Evolutionary conservation across 2,329 filamentous ascomycete genomes (phyloP).

Genomic region (Botryotinia convoluta): DNA sequence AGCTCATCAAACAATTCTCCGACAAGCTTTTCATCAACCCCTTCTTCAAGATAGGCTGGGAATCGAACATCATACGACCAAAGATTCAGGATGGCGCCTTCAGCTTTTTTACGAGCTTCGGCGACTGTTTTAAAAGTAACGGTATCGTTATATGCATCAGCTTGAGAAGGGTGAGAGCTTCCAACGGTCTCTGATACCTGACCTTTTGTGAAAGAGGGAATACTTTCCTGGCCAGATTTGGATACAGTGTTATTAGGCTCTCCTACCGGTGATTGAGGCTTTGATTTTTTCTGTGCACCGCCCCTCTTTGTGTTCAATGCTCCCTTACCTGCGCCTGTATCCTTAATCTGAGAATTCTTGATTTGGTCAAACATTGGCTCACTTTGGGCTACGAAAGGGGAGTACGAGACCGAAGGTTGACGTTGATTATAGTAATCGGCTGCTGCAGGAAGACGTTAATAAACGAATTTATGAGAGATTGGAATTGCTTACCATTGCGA

Average conservation of each 20-base stretch:
- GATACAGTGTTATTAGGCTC: not conserved
- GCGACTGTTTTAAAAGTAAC: constrained; percentile 23
- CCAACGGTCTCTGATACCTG: not conserved
- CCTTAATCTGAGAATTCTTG: constrained; percentile 17
- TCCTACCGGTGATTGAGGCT: not conserved
- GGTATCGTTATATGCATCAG: not conserved
- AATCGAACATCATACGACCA: constrained; percentile 68
- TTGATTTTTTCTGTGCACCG: not conserved
- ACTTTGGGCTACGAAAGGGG: constrained; percentile 30
- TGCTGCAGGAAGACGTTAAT: constrained; percentile 2
- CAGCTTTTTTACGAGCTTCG: constrained; percentile 52
- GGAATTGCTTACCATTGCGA: constrained; percentile 26
- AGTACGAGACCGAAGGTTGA: constrained; percentile 33
- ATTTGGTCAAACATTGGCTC: constrained; percentile 21
- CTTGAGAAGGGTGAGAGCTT: not conserved
- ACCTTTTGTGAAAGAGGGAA: not conserved
- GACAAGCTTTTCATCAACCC: constrained; percentile 63
- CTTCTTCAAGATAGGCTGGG: constrained; percentile 69
- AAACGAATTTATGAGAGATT: not conserved
- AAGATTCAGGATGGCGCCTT: constrained; percentile 64
- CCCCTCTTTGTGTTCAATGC: not conserved
- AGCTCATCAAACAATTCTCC: constrained; percentile 66
- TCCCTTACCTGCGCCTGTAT: not conserved
- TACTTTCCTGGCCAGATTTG: constrained; percentile 1
- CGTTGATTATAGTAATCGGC: constrained; percentile 27